phyloP scores from a whole-genome alignment of 495 filamentous ascomycete species.

The Talaromyces wortmannii region DNA sequence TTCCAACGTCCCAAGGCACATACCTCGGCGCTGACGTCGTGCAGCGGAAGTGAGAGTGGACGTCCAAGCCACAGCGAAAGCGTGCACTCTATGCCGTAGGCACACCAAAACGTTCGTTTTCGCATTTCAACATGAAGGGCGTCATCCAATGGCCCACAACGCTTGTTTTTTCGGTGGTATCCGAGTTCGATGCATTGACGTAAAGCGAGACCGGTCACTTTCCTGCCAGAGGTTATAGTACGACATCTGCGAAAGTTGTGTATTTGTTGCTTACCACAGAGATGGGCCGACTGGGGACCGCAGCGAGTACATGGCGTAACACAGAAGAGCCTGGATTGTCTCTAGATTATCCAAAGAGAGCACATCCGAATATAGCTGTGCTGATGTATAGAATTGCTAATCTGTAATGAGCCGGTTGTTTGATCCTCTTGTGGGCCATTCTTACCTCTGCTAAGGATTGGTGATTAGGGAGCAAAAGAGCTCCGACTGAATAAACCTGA shows the following conservation, averaged over 20 bases:
- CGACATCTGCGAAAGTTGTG: neutral
- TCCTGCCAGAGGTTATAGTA: conserved; percentile 6
- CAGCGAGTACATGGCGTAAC: conserved; percentile 12
- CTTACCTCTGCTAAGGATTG: neutral
- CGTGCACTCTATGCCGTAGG: conserved; percentile 8
- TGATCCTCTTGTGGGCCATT: neutral
- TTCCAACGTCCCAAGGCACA: neutral
- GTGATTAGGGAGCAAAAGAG: conserved; percentile 6
- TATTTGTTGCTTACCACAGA: conserved; percentile 7
- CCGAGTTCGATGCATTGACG: conserved; percentile 14
- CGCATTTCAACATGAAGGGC: conserved; percentile 3
- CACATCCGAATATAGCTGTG: conserved; percentile 7
- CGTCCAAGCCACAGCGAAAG: conserved; percentile 8
- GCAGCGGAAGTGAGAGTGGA: conserved; percentile 6
- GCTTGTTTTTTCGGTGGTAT: conserved; percentile 9
- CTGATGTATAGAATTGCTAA: neutral
- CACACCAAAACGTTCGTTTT: conserved; percentile 10
- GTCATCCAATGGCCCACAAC: neutral
- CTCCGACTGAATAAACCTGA: conserved; percentile 12
- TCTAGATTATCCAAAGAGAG: conserved; percentile 7
- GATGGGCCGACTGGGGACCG: conserved; percentile 6
- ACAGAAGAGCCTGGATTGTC: conserved; percentile 12
- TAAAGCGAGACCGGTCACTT: conserved; percentile 8
- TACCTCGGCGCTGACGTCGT: conserved; percentile 12
- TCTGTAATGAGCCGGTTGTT: neutral